phyloP scores from a whole-genome alignment of 2,329 filamentous ascomycete genomes.

The Aspergillus piperis region DNA sequence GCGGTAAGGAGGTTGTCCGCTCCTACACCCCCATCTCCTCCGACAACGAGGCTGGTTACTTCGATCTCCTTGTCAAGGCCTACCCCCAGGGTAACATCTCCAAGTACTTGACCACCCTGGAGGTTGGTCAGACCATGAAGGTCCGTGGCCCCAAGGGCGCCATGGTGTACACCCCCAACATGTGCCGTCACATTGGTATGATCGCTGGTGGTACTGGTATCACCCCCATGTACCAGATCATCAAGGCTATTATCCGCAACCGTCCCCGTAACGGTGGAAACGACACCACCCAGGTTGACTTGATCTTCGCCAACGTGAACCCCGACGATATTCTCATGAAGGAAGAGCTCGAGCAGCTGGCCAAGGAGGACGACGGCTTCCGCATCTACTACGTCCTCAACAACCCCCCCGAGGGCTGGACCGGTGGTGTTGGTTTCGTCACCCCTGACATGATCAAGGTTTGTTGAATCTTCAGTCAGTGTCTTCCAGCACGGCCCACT shows the following conservation, averaged over 20 bases:
- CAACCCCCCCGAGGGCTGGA: conserved; percentile 90
- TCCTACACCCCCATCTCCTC: conserved; percentile 92
- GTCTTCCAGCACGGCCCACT: neutral
- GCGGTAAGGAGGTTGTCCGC: conserved; percentile 85
- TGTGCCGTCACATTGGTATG: conserved; percentile 97
- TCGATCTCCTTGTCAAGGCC: conserved; percentile 96
- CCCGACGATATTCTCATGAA: conserved; percentile 87
- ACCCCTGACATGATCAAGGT: conserved; percentile 94
- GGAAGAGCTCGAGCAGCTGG: conserved; percentile 83
- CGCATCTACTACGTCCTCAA: conserved; percentile 94
- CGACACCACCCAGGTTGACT: conserved; percentile 84
- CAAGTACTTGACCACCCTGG: conserved; percentile 81
- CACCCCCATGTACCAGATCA: conserved; percentile 96
- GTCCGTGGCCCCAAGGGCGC: conserved; percentile 94
- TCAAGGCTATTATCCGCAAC: conserved; percentile 84
- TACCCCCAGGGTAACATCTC: conserved; percentile 98
- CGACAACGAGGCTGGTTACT: conserved; percentile 84
- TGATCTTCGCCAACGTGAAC: conserved; percentile 97
- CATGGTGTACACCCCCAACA: conserved; percentile 96
- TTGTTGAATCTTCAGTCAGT: conserved; percentile 28
- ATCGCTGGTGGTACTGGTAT: conserved; percentile 97
- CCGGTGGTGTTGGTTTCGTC: conserved; percentile 89
- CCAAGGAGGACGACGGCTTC: conserved; percentile 75
- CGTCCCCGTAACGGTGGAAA: conserved; percentile 65
- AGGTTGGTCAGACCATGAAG: conserved; percentile 83